Evolutionary conservation across 2,329 filamentous ascomycete genomes (phyloP).

Genomic region (Truncatella angustata): DNA sequence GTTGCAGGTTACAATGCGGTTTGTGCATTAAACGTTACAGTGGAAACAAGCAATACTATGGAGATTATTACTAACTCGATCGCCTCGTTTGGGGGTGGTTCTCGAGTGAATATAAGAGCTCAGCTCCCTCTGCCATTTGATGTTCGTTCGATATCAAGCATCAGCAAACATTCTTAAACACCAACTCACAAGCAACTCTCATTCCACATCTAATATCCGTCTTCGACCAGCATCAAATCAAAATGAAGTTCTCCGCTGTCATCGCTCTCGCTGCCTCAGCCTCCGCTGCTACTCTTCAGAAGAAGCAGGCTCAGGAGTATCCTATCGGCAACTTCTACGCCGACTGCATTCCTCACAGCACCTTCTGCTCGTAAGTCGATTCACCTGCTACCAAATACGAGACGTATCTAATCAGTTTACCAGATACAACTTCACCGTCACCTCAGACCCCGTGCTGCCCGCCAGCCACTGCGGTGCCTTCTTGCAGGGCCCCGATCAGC

Average conservation of each 20-base stretch:
- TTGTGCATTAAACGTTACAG: neutral
- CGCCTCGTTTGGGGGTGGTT: neutral
- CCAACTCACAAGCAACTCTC: neutral
- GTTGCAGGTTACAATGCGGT: neutral
- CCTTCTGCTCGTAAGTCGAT: conserved; percentile 8
- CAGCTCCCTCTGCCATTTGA: neutral
- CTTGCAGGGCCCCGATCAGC: conserved; percentile 7
- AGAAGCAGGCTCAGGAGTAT: conserved; percentile 4
- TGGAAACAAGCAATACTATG: neutral
- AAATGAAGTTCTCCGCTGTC: conserved; percentile 12
- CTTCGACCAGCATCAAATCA: conserved; percentile 1
- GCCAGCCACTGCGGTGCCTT: conserved; percentile 9
- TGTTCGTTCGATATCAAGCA: neutral
- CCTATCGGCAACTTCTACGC: conserved; percentile 8
- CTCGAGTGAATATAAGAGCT: neutral
- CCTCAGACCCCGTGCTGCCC: conserved; percentile 2
- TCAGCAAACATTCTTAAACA: neutral
- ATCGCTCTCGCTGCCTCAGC: conserved; percentile 10
- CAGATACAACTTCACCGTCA: conserved; percentile 13
- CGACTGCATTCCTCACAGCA: conserved; percentile 13
- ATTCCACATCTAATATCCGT: neutral
- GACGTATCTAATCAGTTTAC: neutral
- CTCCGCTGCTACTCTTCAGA: conserved; percentile 10
- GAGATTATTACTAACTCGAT: neutral
- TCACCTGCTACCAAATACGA: neutral